Percentiles rank a stretch among this genome's conserved stretches.
Evolutionary conservation across 257 asterid genomes (phyloP).

Genomic region (Linaria vulgaris): DNA sequence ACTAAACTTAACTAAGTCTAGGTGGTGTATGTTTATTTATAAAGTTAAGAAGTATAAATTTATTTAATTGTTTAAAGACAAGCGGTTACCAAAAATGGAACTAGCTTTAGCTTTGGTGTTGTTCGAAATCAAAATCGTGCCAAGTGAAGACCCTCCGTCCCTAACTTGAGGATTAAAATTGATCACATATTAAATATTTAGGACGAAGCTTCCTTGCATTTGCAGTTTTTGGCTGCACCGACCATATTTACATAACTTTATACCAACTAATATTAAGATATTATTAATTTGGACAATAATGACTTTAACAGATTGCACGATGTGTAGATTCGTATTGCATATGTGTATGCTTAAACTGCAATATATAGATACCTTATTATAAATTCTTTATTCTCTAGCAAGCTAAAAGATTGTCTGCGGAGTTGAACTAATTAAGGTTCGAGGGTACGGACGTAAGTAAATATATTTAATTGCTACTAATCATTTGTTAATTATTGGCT

Average conservation of each 20-base stretch:
- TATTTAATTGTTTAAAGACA: too few species aligned
- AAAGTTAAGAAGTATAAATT: too few species aligned
- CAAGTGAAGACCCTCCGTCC: too few species aligned
- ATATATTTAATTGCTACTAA: not conserved
- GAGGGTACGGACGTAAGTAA: not conserved
- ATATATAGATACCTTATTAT: not conserved
- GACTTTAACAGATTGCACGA: slow-evolving; percentile 27
- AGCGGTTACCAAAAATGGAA: too few species aligned
- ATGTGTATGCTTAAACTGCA: slow-evolving; percentile 12
- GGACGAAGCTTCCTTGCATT: slow-evolving; percentile 34
- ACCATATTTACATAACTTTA: slow-evolving; percentile 4
- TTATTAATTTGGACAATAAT: slow-evolving; percentile 6
- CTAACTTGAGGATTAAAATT: not conserved
- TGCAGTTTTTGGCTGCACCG: slow-evolving; percentile 31
- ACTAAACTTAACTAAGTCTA: too few species aligned
- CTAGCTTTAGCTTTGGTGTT: too few species aligned
- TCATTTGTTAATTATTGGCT: slow-evolving; percentile 2
- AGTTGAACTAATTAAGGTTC: not conserved
- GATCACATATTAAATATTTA: not conserved
- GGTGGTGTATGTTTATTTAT: too few species aligned
- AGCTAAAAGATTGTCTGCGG: slow-evolving; percentile 11
- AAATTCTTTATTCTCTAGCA: slow-evolving; percentile 9
- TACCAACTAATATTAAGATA: not conserved
- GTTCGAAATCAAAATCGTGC: too few species aligned
- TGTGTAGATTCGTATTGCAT: slow-evolving; percentile 26